Evolutionary conservation across 345 rosid species (phyloP).

Genomic region (Populus davidiana): DNA sequence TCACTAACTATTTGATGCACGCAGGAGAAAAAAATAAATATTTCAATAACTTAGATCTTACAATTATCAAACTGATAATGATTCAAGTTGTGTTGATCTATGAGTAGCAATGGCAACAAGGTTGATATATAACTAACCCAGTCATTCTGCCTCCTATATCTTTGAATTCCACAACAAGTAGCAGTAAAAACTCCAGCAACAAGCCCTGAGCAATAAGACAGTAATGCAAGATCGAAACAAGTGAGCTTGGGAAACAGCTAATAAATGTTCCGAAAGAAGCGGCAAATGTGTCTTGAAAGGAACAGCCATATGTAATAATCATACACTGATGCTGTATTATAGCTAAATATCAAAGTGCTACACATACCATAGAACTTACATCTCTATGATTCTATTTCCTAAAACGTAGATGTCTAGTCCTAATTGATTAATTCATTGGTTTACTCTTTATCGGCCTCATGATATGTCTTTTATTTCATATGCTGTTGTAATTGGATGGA

Average conservation of each 20-base stretch:
- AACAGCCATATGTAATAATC: too few relatives aligned
- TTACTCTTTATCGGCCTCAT: too few relatives aligned
- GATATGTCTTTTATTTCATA: too few relatives aligned
- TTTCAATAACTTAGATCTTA: background rate
- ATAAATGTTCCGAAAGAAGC: too few relatives aligned
- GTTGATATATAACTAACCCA: conserved; percentile 51
- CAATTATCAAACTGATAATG: background rate
- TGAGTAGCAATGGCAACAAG: background rate
- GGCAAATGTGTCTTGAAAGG: background rate
- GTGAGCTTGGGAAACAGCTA: too few relatives aligned
- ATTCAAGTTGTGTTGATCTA: background rate
- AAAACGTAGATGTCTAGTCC: too few relatives aligned
- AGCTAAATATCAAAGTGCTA: too few relatives aligned
- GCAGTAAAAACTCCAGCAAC: conserved; percentile 63
- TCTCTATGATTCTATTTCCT: too few relatives aligned
- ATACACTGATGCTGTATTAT: too few relatives aligned
- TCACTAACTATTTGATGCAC: background rate
- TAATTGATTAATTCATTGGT: too few relatives aligned
- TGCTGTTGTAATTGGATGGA: too few relatives aligned
- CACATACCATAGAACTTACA: too few relatives aligned
- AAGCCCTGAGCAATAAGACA: conserved; percentile 44
- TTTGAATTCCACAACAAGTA: conserved; percentile 64
- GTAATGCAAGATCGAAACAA: background rate
- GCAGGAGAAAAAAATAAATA: background rate
- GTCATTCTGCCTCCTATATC: conserved; percentile 61